Conservation (phyloP, 2,329 filamentous ascomycete genomes). For the Pseudomassariella vexata region DNA sequence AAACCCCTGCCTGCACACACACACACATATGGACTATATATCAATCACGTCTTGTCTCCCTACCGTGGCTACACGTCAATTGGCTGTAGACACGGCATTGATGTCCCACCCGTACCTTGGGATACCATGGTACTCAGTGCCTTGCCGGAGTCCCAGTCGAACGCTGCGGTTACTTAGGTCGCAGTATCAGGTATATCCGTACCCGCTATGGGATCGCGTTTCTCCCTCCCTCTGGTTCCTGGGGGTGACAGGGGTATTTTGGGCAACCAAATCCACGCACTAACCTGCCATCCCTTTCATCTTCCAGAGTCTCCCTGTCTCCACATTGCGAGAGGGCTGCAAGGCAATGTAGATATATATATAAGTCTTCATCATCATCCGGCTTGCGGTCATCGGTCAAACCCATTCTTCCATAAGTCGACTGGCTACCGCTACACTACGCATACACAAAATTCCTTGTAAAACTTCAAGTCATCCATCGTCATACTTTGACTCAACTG, state of each 20-base stretch:
- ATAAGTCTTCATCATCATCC: conserved; percentile 33
- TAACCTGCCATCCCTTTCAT: conserved; percentile 20
- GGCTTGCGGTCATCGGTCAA: conserved; percentile 21
- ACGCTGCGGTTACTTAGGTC: too few species aligned
- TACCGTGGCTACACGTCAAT: too few species aligned
- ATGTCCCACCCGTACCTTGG: too few species aligned
- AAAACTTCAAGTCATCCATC: not conserved
- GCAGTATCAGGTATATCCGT: too few species aligned
- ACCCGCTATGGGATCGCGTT: not conserved
- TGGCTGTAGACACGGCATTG: too few species aligned
- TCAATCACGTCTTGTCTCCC: too few species aligned
- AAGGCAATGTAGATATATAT: conserved; percentile 27
- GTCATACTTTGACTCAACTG: not conserved
- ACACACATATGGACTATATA: too few species aligned
- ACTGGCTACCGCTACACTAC: conserved; percentile 13
- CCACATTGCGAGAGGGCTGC: conserved; percentile 24
- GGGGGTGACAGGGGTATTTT: too few species aligned
- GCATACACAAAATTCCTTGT: too few species aligned
- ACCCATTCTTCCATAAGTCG: conserved; percentile 18
- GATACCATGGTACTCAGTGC: too few species aligned
- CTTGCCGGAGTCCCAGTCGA: too few species aligned
- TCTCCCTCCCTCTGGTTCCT: not conserved
- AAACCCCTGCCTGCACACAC: too few species aligned
- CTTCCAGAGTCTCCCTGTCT: conserved; percentile 27
- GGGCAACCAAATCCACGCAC: conserved; percentile 21